Conservation (phyloP, 2,329 filamentous ascomycete genomes). For the Lachnellula suecica region DNA sequence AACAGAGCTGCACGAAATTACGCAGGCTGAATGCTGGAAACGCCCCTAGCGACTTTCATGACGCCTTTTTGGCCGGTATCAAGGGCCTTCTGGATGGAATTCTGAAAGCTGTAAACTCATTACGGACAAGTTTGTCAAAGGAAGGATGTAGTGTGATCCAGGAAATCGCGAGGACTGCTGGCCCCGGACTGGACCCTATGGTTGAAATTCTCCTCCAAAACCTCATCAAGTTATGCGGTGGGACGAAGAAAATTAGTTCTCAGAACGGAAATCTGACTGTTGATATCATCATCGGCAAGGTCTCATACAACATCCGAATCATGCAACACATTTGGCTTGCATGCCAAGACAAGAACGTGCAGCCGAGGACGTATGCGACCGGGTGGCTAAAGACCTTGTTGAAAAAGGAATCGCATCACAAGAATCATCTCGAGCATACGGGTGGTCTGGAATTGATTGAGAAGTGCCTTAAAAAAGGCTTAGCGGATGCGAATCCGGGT, state of each 20-base stretch:
- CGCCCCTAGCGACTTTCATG: slow-evolving; percentile 72
- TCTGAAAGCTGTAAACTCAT: slow-evolving; percentile 77
- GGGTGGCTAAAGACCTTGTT: slow-evolving; percentile 85
- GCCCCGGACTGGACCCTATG: slow-evolving; percentile 80
- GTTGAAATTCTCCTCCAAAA: slow-evolving; percentile 87
- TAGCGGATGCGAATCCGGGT: slow-evolving; percentile 86
- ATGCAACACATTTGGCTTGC: slow-evolving; percentile 84
- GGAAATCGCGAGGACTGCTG: slow-evolving; percentile 75
- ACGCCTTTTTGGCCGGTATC: slow-evolving; percentile 67
- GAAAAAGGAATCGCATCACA: slow-evolving; percentile 74
- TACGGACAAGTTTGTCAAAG: slow-evolving; percentile 87
- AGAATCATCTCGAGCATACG: slow-evolving; percentile 77
- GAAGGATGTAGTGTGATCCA: slow-evolving; percentile 83
- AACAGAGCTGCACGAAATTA: slow-evolving; percentile 76
- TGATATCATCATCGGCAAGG: slow-evolving; percentile 76
- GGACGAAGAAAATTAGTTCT: slow-evolving; percentile 89
- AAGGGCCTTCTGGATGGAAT: slow-evolving; percentile 82
- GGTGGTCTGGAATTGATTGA: slow-evolving; percentile 82
- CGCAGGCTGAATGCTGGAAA: slow-evolving; percentile 82
- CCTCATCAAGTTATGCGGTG: slow-evolving; percentile 84
- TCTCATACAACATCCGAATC: slow-evolving; percentile 76
- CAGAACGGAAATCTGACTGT: slow-evolving; percentile 80
- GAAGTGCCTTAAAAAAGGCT: slow-evolving; percentile 83
- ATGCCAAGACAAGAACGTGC: slow-evolving; percentile 89
- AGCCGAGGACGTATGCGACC: slow-evolving; percentile 75